Base-by-base conservation (phyloP, 441 rosid genomes). In the Pelargonium myrrhifolium region DNA sequence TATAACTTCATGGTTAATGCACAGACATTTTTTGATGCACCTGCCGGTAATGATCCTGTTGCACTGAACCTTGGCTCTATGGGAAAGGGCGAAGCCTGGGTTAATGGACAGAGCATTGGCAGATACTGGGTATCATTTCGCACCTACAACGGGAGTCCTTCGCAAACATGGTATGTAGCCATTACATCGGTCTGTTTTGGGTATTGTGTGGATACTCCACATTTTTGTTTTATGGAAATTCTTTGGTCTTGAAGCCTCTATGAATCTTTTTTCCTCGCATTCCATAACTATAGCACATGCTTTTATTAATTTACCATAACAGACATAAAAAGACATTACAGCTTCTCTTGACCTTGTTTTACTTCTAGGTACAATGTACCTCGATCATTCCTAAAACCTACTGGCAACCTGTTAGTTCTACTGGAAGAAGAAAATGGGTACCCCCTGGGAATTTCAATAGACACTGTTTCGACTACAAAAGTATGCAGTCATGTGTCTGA, bases 51-150 rank as follows among this genome's bases (percentile, higher is more conserved):
- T 21, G 73, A 74, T 60, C 69, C 77, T 18, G 37, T 74, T 10
- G 73, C 56, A 17, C n/a, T 74, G 42, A 74, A 74, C 64, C 72
- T 74, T 55, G 43, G 28, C 28, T 69, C 77, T 24, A 69, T 74
- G 77, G 73, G 77, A 69, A 74, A 74, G 73, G 77, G 77, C 3
- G 73, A 74, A 69, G 65, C 69, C 31, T 74, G 72, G 72, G 70
- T 74, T n/a, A 68, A 74, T 1, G 73, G 73, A 15, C 73, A 69
- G 15, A 74, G 73, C 80, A 89, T 93, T 42, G 98, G 97, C 61
- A 87, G 97, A 47, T 90, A 84, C 60, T 93, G 94, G 98, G 69
- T 81, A 69, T 87, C 93, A n/a, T 78, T 87, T 68, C 82, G 51
- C 55, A 88, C 90, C 12, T 39, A 76, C 42, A 67, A 77, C 1